Base-by-base conservation (phyloP, 2,329 filamentous ascomycete genomes). In the Trichophyton verrucosum region DNA sequence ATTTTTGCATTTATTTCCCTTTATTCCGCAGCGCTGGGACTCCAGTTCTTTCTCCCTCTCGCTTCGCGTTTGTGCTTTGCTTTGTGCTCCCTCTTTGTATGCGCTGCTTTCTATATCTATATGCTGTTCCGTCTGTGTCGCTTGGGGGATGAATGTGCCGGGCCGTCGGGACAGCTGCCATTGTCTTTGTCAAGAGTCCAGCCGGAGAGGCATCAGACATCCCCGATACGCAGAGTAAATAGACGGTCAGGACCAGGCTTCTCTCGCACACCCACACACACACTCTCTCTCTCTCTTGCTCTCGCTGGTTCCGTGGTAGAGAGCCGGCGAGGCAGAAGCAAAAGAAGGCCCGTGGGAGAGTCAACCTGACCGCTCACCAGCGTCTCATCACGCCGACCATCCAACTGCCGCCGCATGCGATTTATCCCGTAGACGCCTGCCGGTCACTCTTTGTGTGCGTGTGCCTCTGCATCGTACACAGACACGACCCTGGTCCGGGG, bases 311-410 rank as follows among this genome's bases (percentile, higher is more conserved):
- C 22, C 11, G 15, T 55, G n/a, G 24, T 17, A 36, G 51, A 27
- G 13, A 55, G 24, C n/a, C 51, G 30, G 17, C 51, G 33, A 27
- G 30, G 27, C 51, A 24, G 20, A n/a, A 36, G 30, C 20, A 55
- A 55, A 55, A 55, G 51, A 55, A 55, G 13, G 13, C 27, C 33
- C 5, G 20, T 7, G 15, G 15, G 9, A 24, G 27, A 55, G 33
- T 55, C 51, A 55, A 55, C 51, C 51, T 55, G 51, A 55, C 51
- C 27, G 51, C 51, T 38, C 51, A 55, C 24, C 51, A n/a, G 24
- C 47, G 5, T 38, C 33, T 38, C 33, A 38, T 38, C 33, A 30
- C 5, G 9, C 11, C 33, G 8, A 13, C 33, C 33, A 38, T 13
- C 33, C 33, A 24, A 15, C 22, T 55, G 51, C 51, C 51, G 51